Percentiles rank a stretch among this genome's conserved stretches.
These are phyloP conservation scores for Cryphonectria japonica DNA, from an alignment of 2,329 filamentous ascomycete species.

Conservation along the genomic window DNA sequence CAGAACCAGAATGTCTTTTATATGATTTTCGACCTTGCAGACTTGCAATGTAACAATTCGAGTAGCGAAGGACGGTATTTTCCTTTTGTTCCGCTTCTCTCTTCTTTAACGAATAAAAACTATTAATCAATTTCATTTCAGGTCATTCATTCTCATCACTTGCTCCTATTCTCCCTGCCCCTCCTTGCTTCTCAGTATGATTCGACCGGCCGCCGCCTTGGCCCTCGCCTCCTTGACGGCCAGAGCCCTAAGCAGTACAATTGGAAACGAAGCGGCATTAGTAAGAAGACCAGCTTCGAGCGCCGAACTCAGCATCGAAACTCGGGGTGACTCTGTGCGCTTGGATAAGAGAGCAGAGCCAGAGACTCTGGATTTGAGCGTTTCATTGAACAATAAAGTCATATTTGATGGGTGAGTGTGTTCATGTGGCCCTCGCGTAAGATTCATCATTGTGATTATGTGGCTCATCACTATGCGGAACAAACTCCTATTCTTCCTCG, in stretches of 20 bases:
- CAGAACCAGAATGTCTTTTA: too few species aligned
- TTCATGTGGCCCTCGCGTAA: not conserved
- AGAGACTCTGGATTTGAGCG: conserved; percentile 7
- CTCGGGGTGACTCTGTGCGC: not conserved
- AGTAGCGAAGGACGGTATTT: not conserved
- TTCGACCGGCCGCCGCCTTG: not conserved
- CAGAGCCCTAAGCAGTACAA: not conserved
- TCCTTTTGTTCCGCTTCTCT: not conserved
- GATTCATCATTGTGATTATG: not conserved
- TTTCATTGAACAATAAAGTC: conserved; percentile 16
- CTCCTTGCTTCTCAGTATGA: not conserved
- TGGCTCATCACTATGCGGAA: not conserved
- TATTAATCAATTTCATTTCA: not conserved
- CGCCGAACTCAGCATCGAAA: not conserved
- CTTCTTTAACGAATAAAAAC: not conserved
- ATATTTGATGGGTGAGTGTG: conserved; percentile 22
- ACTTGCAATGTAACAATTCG: not conserved
- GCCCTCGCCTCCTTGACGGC: not conserved
- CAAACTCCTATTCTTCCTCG: not conserved
- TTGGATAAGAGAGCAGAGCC: conserved; percentile 5
- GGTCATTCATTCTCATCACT: not conserved
- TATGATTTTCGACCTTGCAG: not conserved
- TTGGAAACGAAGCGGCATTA: not conserved
- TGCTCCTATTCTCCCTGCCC: not conserved
- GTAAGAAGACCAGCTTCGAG: not conserved